Conservation (phyloP, 225 moss, liverwort and hornwort species). For the Polytrichum commune region DNA sequence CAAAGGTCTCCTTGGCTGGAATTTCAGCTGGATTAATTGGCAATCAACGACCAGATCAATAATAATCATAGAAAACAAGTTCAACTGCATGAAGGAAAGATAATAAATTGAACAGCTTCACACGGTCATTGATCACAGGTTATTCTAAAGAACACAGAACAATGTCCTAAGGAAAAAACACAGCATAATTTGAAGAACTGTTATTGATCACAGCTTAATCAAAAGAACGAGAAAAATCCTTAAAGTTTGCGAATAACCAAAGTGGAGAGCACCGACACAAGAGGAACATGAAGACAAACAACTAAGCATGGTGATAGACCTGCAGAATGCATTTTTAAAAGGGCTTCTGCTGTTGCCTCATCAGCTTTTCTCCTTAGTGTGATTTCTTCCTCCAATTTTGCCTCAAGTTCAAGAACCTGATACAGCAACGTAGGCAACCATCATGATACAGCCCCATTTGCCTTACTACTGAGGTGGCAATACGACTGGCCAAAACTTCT, state of each 20-base stretch:
- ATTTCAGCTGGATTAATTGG: background rate
- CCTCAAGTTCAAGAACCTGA: slow-evolving; percentile 77
- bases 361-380: slow-evolving; percentile 50
- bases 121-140: too few relatives aligned
- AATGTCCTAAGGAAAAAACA: too few relatives aligned
- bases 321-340: slow-evolving; percentile 41
- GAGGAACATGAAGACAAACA: too few relatives aligned
- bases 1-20: background rate
- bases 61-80: background rate
- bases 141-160: too few relatives aligned
- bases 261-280: too few relatives aligned
- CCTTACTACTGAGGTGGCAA: too few relatives aligned
- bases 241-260: too few relatives aligned
- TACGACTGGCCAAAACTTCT: too few relatives aligned
- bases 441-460: background rate
- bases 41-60: background rate
- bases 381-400: slow-evolving; percentile 64
- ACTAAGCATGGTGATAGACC: background rate
- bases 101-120: too few relatives aligned
- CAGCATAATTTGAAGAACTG: too few relatives aligned
- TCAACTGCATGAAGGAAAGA: background rate
- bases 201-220: too few relatives aligned
- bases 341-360: slow-evolving; percentile 38
- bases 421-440: background rate
- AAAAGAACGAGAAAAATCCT: too few relatives aligned